Base-by-base conservation (phyloP, 768 basidiomycete species). In the Crucibulum laeve region DNA sequence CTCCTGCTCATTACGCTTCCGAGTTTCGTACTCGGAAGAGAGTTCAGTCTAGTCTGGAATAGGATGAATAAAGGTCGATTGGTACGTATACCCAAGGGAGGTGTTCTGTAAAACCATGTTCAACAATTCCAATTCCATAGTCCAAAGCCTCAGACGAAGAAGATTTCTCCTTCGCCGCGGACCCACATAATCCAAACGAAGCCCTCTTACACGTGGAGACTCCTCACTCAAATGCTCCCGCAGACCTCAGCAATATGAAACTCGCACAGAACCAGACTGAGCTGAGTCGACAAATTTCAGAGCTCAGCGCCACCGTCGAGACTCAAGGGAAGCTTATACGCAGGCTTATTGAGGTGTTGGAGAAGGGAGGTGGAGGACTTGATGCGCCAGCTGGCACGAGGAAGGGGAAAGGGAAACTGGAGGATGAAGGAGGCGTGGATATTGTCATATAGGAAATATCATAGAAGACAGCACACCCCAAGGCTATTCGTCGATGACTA, bases 21-120 rank as follows among this genome's bases (percentile, higher is more conserved):
- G 5, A 87, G 82, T 54, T 95, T 96, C 56, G 92, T 96, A 1
- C 79, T 96, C 11, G 92, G 92, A 0, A 69, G 91, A 26, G 91
- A 96, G 58, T 96, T 96, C 59, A 90, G 89, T 46, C 68, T 84
- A 10, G 88, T 93, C 1, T 96, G 91, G 87, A 90, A 93, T 45
- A 74, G 73, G 23, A 91, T 93, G 88, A 73, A 72, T 0, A 64
- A 58, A 15, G 61, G 71, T 38, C 38, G 5, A 38, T 10, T 36
- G 17, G 14, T 22, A 21, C 36, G 24, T 21, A 30, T 25, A 24
- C 17, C 8, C 43, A 13, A n/a, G n/a, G n/a, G n/a, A n/a, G n/a
- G n/a, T n/a, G n/a, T n/a, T n/a, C n/a, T n/a, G n/a, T n/a, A n/a
- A n/a, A n/a, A n/a, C n/a, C n/a, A n/a, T n/a, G n/a, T n/a, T n/a